Evolutionary conservation across 805 yeast species (phyloP).

Genomic region (Metschnikowia kofuensis): DNA sequence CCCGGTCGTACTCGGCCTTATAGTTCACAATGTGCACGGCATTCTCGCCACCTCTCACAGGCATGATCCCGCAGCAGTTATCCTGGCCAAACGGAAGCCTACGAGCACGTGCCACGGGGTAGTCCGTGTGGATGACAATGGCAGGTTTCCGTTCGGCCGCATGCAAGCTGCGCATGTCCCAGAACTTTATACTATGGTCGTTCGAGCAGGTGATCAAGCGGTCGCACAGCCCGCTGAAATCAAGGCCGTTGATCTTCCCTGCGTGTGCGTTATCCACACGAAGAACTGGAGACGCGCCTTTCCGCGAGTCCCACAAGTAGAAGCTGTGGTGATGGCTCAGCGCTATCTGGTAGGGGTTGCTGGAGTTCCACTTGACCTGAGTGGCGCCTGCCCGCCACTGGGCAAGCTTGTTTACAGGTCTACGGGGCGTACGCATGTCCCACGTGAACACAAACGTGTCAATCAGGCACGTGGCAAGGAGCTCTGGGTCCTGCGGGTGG

Average conservation of each 20-base stretch:
- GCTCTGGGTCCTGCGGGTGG: slow-evolving; percentile 82
- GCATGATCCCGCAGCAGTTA: slow-evolving; percentile 80
- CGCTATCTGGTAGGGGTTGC: slow-evolving; percentile 73
- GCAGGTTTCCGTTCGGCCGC: slow-evolving; percentile 26
- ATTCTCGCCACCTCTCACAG: slow-evolving; percentile 80
- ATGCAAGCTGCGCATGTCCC: slow-evolving; percentile 8
- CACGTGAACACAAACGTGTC: slow-evolving; percentile 85
- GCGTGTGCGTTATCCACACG: slow-evolving; percentile 65
- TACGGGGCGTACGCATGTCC: slow-evolving; percentile 82
- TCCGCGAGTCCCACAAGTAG: slow-evolving; percentile 84
- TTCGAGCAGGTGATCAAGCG: slow-evolving; percentile 79
- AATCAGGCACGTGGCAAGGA: slow-evolving; percentile 88
- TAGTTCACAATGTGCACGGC: slow-evolving; percentile 54
- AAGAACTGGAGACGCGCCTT: slow-evolving; percentile 72
- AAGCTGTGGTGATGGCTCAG: slow-evolving; percentile 81
- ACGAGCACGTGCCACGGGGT: slow-evolving; percentile 87
- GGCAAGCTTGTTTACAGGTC: slow-evolving; percentile 77
- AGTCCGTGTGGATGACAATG: slow-evolving; percentile 64
- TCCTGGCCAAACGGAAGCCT: slow-evolving; percentile 81
- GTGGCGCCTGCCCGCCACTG: slow-evolving; percentile 95
- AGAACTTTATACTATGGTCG: slow-evolving; percentile 66
- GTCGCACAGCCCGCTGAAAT: slow-evolving; percentile 63
- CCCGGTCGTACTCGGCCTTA: slow-evolving; percentile 32
- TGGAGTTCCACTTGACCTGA: slow-evolving; percentile 90
- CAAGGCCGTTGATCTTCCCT: slow-evolving; percentile 88